phyloP scores from a whole-genome alignment of 2,329 filamentous ascomycete species.

The Fusarium sp. region DNA sequence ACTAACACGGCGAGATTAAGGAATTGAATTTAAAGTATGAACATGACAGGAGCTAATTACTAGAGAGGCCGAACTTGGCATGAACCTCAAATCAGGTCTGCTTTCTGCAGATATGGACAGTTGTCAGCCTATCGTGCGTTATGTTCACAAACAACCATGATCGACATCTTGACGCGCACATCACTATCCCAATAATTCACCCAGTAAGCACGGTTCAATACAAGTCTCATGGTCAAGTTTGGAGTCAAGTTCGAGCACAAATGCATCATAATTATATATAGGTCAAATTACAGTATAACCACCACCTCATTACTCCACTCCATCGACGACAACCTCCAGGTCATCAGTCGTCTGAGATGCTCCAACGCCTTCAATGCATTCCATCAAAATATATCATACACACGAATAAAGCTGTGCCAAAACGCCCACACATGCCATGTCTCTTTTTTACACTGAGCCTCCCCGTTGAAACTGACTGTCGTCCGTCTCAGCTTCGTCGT shows the following conservation, averaged over 20 bases:
- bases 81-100: neutral
- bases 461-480: constrained; percentile 49
- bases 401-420: constrained; percentile 15
- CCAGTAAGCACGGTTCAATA: neutral
- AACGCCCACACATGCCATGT: constrained; percentile 29
- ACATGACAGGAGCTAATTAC: neutral
- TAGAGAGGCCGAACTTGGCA: neutral
- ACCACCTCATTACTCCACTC: constrained; percentile 37
- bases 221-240: neutral
- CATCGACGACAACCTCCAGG: constrained; percentile 1
- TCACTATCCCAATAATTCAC: neutral
- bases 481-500: constrained; percentile 50
- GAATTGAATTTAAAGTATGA: neutral
- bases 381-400: constrained; percentile 17
- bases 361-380: constrained; percentile 39
- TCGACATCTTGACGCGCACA: neutral
- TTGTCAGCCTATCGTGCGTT: neutral
- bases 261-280: constrained; percentile 23
- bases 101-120: neutral
- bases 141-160: neutral
- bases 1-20: neutral
- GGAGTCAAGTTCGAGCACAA: neutral
- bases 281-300: constrained; percentile 28
- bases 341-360: constrained; percentile 10
- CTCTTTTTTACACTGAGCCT: constrained; percentile 55